Evolutionary conservation across 768 basidiomycete species (phyloP).

Genomic region (Suillus placidus): DNA sequence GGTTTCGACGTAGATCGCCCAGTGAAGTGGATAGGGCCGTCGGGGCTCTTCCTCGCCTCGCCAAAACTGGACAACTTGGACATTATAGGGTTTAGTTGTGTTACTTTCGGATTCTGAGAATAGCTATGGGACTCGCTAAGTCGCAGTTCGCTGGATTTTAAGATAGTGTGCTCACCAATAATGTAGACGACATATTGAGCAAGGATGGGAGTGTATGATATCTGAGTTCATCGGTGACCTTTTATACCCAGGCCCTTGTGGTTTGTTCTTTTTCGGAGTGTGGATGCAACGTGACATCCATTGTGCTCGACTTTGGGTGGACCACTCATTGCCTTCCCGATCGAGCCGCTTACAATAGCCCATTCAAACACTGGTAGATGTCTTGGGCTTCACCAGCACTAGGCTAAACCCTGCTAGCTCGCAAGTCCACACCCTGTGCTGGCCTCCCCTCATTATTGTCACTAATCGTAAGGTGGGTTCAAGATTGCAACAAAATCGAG

Average conservation of each 20-base stretch:
- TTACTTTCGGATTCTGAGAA: slow-evolving; percentile 13
- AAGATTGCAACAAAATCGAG: no score
- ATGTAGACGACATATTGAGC: neutral
- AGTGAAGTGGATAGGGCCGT: slow-evolving; percentile 24
- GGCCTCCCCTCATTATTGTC: no score
- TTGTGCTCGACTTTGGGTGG: neutral
- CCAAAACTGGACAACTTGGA: slow-evolving; percentile 35
- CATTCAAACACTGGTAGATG: neutral
- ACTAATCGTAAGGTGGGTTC: no score
- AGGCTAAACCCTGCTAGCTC: no score
- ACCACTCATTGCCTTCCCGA: neutral
- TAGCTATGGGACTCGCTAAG: neutral
- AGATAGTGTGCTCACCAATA: neutral
- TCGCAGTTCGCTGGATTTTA: neutral
- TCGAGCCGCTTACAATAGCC: no score
- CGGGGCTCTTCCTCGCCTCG: slow-evolving; percentile 14
- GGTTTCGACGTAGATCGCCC: slow-evolving; percentile 33
- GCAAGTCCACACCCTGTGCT: neutral
- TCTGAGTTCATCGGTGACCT: neutral
- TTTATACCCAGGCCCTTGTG: neutral
- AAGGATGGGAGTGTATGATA: neutral
- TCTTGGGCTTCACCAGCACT: no score
- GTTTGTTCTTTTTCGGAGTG: neutral
- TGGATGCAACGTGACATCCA: neutral
- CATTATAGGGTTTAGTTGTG: slow-evolving; percentile 20